Percentiles rank a stretch among this genome's conserved stretches.
Conservation (phyloP, 257 asterid species). For the Phtheirospermum japonicum region DNA sequence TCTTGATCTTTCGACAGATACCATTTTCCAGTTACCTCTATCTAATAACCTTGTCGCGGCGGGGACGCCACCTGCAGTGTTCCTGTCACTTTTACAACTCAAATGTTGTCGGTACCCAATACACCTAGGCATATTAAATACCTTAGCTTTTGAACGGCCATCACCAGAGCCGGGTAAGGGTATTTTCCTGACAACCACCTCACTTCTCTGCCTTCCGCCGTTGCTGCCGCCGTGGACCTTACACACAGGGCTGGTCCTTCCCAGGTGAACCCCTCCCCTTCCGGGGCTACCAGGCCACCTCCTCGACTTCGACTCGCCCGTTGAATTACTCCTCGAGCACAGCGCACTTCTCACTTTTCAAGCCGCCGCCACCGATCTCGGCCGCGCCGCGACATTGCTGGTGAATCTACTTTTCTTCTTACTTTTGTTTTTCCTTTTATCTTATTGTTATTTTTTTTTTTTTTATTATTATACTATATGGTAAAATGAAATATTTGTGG, state of each 20-base stretch:
- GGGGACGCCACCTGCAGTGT: slow-evolving; percentile 24
- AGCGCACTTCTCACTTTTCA: slow-evolving; percentile 95
- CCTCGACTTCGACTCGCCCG: slow-evolving; percentile 81
- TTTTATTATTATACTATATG: no score
- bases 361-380: slow-evolving; percentile 45
- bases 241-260: slow-evolving; percentile 86
- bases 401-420: slow-evolving; percentile 98
- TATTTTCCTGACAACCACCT: slow-evolving; percentile 36
- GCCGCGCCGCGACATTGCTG: slow-evolving; percentile 71
- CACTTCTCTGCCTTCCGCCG: slow-evolving; percentile 32
- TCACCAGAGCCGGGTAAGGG: slow-evolving; percentile 29
- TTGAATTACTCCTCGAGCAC: slow-evolving; percentile 91
- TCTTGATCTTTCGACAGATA: no score
- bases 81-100: slow-evolving; percentile 57
- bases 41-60: no score
- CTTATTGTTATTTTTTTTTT: no score
- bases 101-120: slow-evolving; percentile 67
- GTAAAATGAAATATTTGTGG: no score
- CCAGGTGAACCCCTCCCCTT: slow-evolving; percentile 72
- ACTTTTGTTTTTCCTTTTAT: no score
- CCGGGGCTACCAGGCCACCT: slow-evolving; percentile 76
- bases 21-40: no score
- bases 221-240: slow-evolving; percentile 58
- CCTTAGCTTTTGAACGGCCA: slow-evolving; percentile 39
- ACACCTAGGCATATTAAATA: slow-evolving; percentile 74